phyloP scores from a whole-genome alignment of 176 grass and related monocot species.

The Lolium multiflorum region DNA sequence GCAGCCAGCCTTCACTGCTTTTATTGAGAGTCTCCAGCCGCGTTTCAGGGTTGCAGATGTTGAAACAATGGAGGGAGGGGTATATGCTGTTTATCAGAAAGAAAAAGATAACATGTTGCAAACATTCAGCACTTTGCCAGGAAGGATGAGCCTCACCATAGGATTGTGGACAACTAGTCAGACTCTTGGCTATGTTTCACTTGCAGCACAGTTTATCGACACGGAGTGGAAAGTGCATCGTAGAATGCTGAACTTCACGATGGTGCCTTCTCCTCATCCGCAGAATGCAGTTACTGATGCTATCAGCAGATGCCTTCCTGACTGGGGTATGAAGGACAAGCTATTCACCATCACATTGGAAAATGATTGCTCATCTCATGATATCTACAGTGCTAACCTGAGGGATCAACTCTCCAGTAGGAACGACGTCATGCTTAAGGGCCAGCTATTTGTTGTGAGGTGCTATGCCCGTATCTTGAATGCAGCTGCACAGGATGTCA shows the following conservation, averaged over 20 bases:
- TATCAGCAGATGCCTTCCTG: slow-evolving; percentile 11
- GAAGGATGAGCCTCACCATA: slow-evolving; percentile 22
- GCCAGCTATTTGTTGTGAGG: slow-evolving; percentile 34
- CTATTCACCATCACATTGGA: slow-evolving; percentile 24
- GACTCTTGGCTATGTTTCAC: slow-evolving; percentile 34
- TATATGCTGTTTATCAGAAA: slow-evolving; percentile 29
- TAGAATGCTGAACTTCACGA: slow-evolving; percentile 23
- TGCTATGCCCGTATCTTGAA: slow-evolving; percentile 15
- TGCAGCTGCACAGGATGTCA: slow-evolving; percentile 28
- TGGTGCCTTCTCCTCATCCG: slow-evolving; percentile 23
- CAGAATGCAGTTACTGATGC: slow-evolving; percentile 7
- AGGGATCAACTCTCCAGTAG: slow-evolving; percentile 17
- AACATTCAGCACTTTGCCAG: slow-evolving; percentile 21
- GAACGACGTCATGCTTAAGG: slow-evolving; percentile 7
- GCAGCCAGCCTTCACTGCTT: slow-evolving; percentile 15
- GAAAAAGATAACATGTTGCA: slow-evolving; percentile 19
- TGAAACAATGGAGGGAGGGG: slow-evolving; percentile 10
- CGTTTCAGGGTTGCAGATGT: slow-evolving; percentile 3
- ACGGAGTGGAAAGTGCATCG: slow-evolving; percentile 1
- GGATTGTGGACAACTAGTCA: slow-evolving; percentile 35
- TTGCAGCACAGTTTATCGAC: slow-evolving; percentile 26
- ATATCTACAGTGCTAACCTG: slow-evolving; percentile 29
- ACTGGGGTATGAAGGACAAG: slow-evolving; percentile 23
- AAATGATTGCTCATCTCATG: slow-evolving; percentile 33
- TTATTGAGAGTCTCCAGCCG: slow-evolving; percentile 19